These are phyloP conservation scores for Amphicarpaea edgeworthii DNA, from an alignment of 306 rosid species.

Conservation along the genomic window DNA sequence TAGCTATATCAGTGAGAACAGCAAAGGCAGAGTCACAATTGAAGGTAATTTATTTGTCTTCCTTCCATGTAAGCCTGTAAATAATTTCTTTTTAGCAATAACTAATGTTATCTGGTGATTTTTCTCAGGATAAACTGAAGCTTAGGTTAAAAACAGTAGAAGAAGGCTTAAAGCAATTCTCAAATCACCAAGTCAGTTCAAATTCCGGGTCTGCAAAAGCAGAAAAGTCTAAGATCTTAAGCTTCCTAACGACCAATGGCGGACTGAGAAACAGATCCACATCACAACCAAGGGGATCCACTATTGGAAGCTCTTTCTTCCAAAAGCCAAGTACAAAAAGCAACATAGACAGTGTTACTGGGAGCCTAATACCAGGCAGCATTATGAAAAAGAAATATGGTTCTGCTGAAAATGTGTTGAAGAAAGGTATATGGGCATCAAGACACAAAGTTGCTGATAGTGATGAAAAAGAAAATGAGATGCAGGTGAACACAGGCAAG, in stretches of 20 bases:
- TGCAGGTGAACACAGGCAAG: constrained; percentile 43
- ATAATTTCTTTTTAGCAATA: neutral
- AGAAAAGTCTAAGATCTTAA: constrained; percentile 71
- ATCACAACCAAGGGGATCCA: constrained; percentile 74
- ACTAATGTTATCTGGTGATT: constrained; percentile 25
- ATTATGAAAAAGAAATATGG: constrained; percentile 53
- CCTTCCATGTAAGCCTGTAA: constrained; percentile 6
- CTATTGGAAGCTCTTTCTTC: constrained; percentile 57
- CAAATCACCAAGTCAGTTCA: constrained; percentile 50
- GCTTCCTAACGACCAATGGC: constrained; percentile 67
- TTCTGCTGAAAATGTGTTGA: constrained; percentile 63
- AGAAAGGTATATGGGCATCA: constrained; percentile 77
- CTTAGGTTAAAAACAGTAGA: constrained; percentile 85
- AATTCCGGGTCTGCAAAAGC: constrained; percentile 60
- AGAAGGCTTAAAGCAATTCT: constrained; percentile 77
- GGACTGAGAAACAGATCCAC: constrained; percentile 78
- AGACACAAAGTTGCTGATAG: constrained; percentile 72
- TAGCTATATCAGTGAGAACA: constrained; percentile 84
- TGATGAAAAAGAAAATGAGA: constrained; percentile 71
- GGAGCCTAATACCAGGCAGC: constrained; percentile 48
- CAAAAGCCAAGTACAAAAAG: constrained; percentile 53
- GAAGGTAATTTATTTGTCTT: constrained; percentile 59
- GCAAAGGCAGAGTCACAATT: constrained; percentile 94
- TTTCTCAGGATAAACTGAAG: constrained; percentile 81
- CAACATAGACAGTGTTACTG: constrained; percentile 50